Percentiles rank a stretch among this genome's conserved stretches.
These are phyloP conservation scores for Vigna mungo DNA, from an alignment of 306 rosid species.

Conservation along the genomic window DNA sequence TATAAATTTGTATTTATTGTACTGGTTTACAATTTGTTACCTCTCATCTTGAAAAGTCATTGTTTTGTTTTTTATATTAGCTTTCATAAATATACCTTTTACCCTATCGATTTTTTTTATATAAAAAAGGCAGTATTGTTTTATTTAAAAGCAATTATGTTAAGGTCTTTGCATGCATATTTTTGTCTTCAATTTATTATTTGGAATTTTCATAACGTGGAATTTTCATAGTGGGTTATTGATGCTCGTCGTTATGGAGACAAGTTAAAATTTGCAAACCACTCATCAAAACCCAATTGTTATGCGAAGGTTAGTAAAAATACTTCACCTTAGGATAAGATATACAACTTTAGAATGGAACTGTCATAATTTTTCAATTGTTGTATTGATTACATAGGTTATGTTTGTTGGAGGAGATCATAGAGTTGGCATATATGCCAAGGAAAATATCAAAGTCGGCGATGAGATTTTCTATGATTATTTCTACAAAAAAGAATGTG, in stretches of 20 bases:
- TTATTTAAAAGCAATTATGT: too few relatives aligned
- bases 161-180: neutral
- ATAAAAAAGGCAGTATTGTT: too few relatives aligned
- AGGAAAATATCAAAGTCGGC: constrained; percentile 73
- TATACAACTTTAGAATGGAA: neutral
- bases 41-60: too few relatives aligned
- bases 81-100: neutral
- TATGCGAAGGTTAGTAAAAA: constrained; percentile 50
- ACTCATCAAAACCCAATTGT: constrained; percentile 63
- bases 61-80: neutral
- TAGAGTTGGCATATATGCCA: constrained; percentile 85
- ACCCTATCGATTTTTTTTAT: too few relatives aligned
- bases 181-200: constrained; percentile 1
- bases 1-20: too few relatives aligned
- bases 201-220: constrained; percentile 46
- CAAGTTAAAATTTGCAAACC: constrained; percentile 90
- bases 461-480: constrained; percentile 88
- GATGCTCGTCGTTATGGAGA: constrained; percentile 88
- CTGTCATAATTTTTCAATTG: constrained; percentile 19
- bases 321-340: neutral
- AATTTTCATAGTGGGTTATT: constrained; percentile 67
- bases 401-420: constrained; percentile 88
- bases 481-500: constrained; percentile 53
- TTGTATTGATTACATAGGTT: constrained; percentile 48
- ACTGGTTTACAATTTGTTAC: too few relatives aligned